Evolutionary conservation across 257 asterid species (phyloP).

Genomic region (Paraleonurus japonicus): DNA sequence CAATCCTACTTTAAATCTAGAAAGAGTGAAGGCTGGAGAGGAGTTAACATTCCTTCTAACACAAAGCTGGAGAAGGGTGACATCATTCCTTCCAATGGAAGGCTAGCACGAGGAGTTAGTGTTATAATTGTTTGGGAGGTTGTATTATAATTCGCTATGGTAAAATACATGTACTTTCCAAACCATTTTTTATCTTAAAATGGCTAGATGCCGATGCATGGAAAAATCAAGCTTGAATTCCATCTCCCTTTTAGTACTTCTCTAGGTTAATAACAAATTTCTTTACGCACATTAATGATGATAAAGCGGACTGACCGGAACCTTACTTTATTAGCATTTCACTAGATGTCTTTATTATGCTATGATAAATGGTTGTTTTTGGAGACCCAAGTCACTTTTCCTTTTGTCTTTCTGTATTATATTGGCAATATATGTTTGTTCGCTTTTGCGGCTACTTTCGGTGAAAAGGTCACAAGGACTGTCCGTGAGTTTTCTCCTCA

Average conservation of each 20-base stretch:
- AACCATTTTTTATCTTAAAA: not conserved
- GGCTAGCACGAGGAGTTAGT: conserved; percentile 42
- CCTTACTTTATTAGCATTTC: not conserved
- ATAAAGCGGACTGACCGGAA: not conserved
- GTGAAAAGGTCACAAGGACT: conserved; percentile 83
- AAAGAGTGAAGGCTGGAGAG: conserved; percentile 51
- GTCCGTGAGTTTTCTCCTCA: conserved; percentile 92
- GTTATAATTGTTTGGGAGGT: conserved; percentile 8
- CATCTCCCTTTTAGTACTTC: not conserved
- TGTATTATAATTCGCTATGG: not conserved
- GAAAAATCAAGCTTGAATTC: not conserved
- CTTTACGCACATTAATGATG: not conserved
- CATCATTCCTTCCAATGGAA: conserved; percentile 29
- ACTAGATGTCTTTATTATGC: not conserved
- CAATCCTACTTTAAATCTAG: conserved; percentile 37
- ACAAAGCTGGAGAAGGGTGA: conserved; percentile 24
- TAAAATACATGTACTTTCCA: not conserved
- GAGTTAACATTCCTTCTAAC: conserved; percentile 32
- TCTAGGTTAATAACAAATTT: not conserved
- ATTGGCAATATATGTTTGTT: too few species aligned
- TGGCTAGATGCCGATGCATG: not conserved
- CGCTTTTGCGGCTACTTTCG: conserved; percentile 90
- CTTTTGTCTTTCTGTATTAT: conserved; percentile 13
- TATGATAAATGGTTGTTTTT: not conserved
- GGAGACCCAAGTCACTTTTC: not conserved